Base-by-base conservation (phyloP, 306 rosid genomes). In the Cicer arietinum region DNA sequence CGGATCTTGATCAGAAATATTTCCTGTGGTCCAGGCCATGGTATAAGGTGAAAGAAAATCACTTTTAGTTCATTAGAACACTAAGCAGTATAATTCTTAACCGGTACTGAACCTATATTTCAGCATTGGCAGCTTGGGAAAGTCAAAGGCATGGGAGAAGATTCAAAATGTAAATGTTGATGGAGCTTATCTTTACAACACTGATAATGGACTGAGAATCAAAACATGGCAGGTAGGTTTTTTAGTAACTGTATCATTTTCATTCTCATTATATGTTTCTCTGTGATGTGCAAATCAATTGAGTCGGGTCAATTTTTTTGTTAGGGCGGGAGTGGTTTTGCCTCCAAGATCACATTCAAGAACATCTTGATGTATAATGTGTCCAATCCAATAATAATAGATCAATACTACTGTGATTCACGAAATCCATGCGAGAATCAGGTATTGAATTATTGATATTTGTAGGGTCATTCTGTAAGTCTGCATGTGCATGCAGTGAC, bases 41-140 rank as follows among this genome's bases (percentile, higher is more conserved):
- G 98, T 75, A 90, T 94, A 78, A 94, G 98, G 98, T 94, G 77
- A 79, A 76, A 56, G 48, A 59, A 51, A 35, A 52, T 57, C 25
- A 37, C 61, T 37, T 60, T 39, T 57, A 75, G 56, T 74, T 77
- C 45, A 65, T 46, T 64, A 40, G 56, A 10, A 44, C 17, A 20
- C 11, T 46, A 1, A 57, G 37, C 40, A 44, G 67, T 39, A 60
- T 41, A 71, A 58, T 56, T 76, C 63, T 69, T 69, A 69, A 79
- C 50, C 48, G 10, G 71, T 8, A 65, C 61, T 35, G 68, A 71
- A 70, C 72, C 46, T 76, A 52, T 78, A 74, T n/a, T 80, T 82
- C 84, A 91, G 98, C 81, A 88, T 94, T 73, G 98, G 98, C 77
- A 94, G 98, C 91, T 84, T 94, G 86, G 98, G 98, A 82, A 91